phyloP scores from a whole-genome alignment of 345 rosid species.

The Crucihimalaya himalaica region DNA sequence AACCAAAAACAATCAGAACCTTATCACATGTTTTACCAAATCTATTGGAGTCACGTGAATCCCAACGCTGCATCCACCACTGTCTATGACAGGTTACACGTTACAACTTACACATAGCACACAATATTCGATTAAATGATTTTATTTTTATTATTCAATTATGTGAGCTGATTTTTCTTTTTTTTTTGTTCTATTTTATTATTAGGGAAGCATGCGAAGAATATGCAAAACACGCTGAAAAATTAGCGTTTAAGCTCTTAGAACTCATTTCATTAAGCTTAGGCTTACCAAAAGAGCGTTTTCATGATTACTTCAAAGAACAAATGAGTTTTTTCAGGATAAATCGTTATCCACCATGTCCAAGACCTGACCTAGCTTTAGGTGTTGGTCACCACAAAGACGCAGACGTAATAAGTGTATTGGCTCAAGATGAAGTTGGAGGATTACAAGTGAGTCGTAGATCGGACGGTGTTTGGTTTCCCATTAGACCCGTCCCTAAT shows the following conservation, averaged over 20 bases:
- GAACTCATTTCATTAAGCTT: constrained; percentile 61
- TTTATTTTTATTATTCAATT: background rate
- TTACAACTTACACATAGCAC: background rate
- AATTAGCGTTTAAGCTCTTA: constrained; percentile 47
- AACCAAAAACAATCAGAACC: background rate
- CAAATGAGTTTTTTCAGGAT: constrained; percentile 59
- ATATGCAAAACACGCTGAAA: constrained; percentile 54
- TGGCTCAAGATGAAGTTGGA: constrained; percentile 80
- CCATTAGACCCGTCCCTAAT: constrained; percentile 60
- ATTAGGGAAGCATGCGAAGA: constrained; percentile 53
- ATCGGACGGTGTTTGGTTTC: constrained; percentile 76
- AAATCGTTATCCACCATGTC: constrained; percentile 84
- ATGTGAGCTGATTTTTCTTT: background rate
- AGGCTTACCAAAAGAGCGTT: constrained; percentile 51
- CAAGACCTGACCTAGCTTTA: constrained; percentile 72
- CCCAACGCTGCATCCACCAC: background rate
- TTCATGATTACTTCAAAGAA: constrained; percentile 50
- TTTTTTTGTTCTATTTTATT: background rate
- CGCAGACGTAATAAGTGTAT: constrained; percentile 65
- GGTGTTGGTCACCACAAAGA: constrained; percentile 87
- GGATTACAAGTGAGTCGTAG: constrained; percentile 68
- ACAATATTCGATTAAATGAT: background rate
- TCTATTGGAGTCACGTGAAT: constrained; percentile 25
- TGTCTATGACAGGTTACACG: background rate
- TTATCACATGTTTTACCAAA: background rate